Percentiles rank a stretch among this genome's conserved stretches.
Evolutionary conservation across 139 green algal genomes (phyloP).

Genomic region (Pedinophyceae sp.): DNA sequence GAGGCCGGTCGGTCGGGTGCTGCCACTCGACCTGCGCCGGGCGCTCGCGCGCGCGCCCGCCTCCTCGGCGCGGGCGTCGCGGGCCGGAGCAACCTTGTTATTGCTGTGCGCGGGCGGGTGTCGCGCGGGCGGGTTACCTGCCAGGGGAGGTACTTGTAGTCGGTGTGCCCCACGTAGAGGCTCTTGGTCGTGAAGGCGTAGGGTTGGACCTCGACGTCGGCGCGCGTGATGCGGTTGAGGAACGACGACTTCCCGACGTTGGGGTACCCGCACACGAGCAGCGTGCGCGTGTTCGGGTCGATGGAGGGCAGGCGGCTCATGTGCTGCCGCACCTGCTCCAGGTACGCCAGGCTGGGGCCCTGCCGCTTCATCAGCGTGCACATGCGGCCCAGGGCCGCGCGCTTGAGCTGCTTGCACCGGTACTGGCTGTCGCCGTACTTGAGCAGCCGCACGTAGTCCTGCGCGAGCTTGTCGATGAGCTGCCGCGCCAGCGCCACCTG

Average conservation of each 20-base stretch:
- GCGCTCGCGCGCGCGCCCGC: too few species aligned
- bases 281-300: conserved; percentile 89
- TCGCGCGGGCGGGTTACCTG: conserved; percentile 43
- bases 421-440: conserved; percentile 99
- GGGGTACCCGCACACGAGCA: conserved; percentile 95
- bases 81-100: too few species aligned
- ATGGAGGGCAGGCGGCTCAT: conserved; percentile 93
- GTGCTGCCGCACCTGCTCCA: conserved; percentile 99
- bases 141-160: conserved; percentile 97
- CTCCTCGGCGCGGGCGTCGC: too few species aligned
- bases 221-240: conserved; percentile 93
- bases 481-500: conserved; percentile 85
- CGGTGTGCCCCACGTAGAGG: conserved; percentile 93
- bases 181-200: conserved; percentile 94
- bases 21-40: too few species aligned
- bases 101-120: too few species aligned
- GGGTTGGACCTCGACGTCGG: conserved; percentile 96
- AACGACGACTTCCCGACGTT: conserved; percentile 97
- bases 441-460: conserved; percentile 93
- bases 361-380: conserved; percentile 98
- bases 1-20: too few species aligned
- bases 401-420: conserved; percentile 96
- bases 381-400: conserved; percentile 93
- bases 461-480: conserved; percentile 83
- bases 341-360: conserved; percentile 70